Conservation (phyloP, 2,329 filamentous ascomycete species). For the Penicillium sp. region DNA sequence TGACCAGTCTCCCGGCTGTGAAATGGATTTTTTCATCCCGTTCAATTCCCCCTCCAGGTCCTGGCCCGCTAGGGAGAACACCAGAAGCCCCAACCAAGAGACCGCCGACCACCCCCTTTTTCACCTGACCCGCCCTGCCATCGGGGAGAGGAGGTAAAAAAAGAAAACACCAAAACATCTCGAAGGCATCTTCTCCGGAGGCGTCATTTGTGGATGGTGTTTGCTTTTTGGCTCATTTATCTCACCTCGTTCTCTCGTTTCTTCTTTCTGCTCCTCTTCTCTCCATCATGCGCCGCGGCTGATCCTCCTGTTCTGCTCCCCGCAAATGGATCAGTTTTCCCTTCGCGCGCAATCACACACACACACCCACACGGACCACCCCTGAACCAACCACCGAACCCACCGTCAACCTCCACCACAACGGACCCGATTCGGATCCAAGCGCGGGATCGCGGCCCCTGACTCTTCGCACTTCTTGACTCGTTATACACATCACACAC, state of each 20-base stretch:
- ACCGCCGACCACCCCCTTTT: neutral
- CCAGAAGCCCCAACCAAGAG: neutral
- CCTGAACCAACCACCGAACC: slow-evolving; percentile 18
- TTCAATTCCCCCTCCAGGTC: neutral
- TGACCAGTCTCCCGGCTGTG: too few species aligned
- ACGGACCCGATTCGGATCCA: neutral
- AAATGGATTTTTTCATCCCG: neutral
- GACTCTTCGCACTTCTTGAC: neutral
- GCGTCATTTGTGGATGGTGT: neutral
- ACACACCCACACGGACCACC: slow-evolving; percentile 27
- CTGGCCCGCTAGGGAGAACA: neutral
- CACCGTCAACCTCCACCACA: neutral
- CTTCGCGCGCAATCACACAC: neutral
- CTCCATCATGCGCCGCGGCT: too few species aligned
- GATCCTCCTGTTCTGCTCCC: slow-evolving; percentile 1
- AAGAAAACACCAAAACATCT: neutral
- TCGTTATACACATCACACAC: slow-evolving; percentile 1
- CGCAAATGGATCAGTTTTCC: slow-evolving; percentile 14
- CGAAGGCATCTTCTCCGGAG: neutral
- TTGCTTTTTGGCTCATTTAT: neutral
- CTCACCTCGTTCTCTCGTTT: neutral
- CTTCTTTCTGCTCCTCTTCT: neutral
- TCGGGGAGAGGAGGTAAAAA: too few species aligned
- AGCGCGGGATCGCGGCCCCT: slow-evolving; percentile 16
- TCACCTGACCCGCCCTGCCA: neutral